These are phyloP conservation scores for Yamadazyma triangularis DNA, from an alignment of 1,139 yeast genomes.

Conservation along the genomic window DNA sequence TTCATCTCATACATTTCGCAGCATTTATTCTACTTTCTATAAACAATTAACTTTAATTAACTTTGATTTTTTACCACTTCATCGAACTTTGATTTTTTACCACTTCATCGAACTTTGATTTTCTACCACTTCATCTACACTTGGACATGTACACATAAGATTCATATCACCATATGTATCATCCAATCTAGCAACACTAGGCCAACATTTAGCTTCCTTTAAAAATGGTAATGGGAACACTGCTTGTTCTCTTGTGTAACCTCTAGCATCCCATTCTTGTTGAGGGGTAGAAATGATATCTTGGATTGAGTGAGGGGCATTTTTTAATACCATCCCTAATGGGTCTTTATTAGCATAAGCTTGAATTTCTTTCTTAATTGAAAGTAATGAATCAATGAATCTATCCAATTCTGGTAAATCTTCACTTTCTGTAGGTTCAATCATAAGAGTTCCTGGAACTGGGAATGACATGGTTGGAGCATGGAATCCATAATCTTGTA, in stretches of 20 bases:
- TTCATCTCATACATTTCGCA: too few relatives aligned
- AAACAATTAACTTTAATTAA: too few relatives aligned
- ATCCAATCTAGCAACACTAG: constrained; percentile 85
- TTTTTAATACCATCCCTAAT: constrained; percentile 70
- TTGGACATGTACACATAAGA: constrained; percentile 89
- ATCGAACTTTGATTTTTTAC: too few relatives aligned
- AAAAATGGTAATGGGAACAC: constrained; percentile 83
- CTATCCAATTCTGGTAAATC: constrained; percentile 83
- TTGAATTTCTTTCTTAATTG: constrained; percentile 78
- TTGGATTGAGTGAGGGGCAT: constrained; percentile 87
- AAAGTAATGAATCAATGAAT: constrained; percentile 80
- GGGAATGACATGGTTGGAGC: constrained; percentile 99
- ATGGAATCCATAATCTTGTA: constrained; percentile 97
- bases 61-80: too few relatives aligned
- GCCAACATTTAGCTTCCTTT: constrained; percentile 85
- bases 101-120: not conserved
- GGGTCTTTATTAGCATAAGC: constrained; percentile 66
- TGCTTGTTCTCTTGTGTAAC: constrained; percentile 89
- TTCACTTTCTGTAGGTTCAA: constrained; percentile 97
- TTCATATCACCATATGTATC: constrained; percentile 94
- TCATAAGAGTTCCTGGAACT: constrained; percentile 94
- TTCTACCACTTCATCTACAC: constrained; percentile 59
- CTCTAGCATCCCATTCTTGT: constrained; percentile 72
- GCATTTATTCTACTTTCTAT: too few relatives aligned
- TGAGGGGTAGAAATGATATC: constrained; percentile 60